These are phyloP conservation scores for Tremella yokohamensis DNA, from an alignment of 768 basidiomycete genomes.

Conservation along the genomic window DNA sequence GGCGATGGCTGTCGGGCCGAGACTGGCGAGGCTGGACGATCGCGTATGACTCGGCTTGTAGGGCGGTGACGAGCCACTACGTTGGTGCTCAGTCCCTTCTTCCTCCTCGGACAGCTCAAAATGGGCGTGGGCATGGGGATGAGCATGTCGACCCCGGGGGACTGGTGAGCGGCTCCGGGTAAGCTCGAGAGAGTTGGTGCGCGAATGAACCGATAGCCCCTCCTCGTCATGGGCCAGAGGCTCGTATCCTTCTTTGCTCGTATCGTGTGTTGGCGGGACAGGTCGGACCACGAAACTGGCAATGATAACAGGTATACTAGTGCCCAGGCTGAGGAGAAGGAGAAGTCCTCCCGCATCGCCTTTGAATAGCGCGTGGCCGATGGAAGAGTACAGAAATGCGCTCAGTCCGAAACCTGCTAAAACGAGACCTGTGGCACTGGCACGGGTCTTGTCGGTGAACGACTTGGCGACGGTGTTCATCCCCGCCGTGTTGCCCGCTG, in stretches of 20 bases:
- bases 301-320: slow-evolving; percentile 72
- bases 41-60: slow-evolving; percentile 11
- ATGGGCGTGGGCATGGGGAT: slow-evolving; percentile 3
- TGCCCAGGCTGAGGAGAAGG: slow-evolving; percentile 70
- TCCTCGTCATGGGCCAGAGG: slow-evolving; percentile 5
- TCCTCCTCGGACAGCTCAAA: background rate
- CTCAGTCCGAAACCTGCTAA: slow-evolving; percentile 85
- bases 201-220: slow-evolving; percentile 4
- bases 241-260: slow-evolving; percentile 18
- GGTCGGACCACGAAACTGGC: slow-evolving; percentile 70
- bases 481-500: slow-evolving; percentile 65
- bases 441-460: slow-evolving; percentile 69
- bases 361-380: slow-evolving; percentile 68
- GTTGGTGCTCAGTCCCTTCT: too few relatives aligned
- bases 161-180: slow-evolving; percentile 26
- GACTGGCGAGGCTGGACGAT: slow-evolving; percentile 11
- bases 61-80: background rate
- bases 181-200: slow-evolving; percentile 35
- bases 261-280: slow-evolving; percentile 56
- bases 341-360: slow-evolving; percentile 77
- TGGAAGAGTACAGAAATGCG: slow-evolving; percentile 79
- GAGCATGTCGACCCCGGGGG: slow-evolving; percentile 11
- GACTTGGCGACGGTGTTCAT: slow-evolving; percentile 80
- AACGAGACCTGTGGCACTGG: slow-evolving; percentile 70
- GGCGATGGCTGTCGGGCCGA: slow-evolving; percentile 14